A percentile compares a stretch with the other conserved stretches of the same genome.
These are phyloP conservation scores for Tetrapisispora iriomotensis DNA, from an alignment of 805 yeast genomes.

Conservation along the genomic window DNA sequence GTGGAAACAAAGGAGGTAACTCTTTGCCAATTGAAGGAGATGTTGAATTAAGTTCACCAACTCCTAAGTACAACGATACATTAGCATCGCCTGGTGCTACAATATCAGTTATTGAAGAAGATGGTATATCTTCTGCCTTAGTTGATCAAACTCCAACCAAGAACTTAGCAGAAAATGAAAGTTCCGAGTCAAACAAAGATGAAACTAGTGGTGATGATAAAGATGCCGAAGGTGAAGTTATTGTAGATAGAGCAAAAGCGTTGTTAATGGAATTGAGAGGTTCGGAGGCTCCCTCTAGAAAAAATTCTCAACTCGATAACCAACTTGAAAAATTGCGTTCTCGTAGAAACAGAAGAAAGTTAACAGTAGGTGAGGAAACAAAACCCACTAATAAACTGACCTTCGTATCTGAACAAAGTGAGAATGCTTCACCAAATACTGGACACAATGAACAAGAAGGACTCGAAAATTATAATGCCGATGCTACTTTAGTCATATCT, in stretches of 20 bases:
- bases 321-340: constrained; percentile 25
- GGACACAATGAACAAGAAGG: neutral
- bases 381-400: constrained; percentile 9
- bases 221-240: constrained; percentile 20
- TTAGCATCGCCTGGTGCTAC: neutral
- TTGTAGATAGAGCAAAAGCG: constrained; percentile 45
- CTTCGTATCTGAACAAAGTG: constrained; percentile 7
- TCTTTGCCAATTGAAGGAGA: neutral
- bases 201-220: constrained; percentile 13
- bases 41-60: constrained; percentile 4
- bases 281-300: constrained; percentile 17
- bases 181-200: too few relatives aligned
- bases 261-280: constrained; percentile 53
- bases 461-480: too few relatives aligned
- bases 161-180: neutral
- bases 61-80: neutral
- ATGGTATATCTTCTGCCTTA: too few relatives aligned
- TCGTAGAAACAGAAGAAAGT: constrained; percentile 10
- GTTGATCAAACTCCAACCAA: neutral
- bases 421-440: neutral
- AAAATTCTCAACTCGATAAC: constrained; percentile 16
- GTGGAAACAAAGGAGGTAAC: neutral
- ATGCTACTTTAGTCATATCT: too few relatives aligned
- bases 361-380: constrained; percentile 3
- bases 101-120: neutral